phyloP scores from a whole-genome alignment of 768 basidiomycete genomes.

The Leccinum ochraceum region DNA sequence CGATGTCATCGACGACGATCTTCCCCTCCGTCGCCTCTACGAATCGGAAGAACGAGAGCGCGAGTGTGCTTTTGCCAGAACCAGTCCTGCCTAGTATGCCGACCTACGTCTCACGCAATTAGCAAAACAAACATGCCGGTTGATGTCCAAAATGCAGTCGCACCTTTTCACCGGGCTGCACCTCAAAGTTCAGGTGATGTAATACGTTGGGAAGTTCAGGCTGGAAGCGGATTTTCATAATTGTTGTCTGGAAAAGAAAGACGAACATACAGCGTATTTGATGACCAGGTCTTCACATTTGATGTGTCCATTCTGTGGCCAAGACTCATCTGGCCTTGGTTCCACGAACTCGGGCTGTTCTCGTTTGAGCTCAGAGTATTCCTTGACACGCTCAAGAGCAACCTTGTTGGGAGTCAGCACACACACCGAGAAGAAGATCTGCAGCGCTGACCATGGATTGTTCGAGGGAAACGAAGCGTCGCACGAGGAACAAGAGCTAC shows the following conservation, averaged over 20 bases:
- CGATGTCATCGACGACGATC: constrained; percentile 75
- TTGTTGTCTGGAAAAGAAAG: constrained; percentile 5
- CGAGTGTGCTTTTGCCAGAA: constrained; percentile 80
- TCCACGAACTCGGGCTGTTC: constrained; percentile 87
- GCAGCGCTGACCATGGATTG: constrained; percentile 77
- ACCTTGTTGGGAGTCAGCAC: constrained; percentile 45
- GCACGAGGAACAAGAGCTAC: constrained; percentile 66
- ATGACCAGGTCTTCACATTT: constrained; percentile 75
- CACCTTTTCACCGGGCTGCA: constrained; percentile 77
- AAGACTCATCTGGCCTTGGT: constrained; percentile 75
- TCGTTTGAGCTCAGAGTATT: constrained; percentile 76
- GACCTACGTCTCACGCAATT: constrained; percentile 39
- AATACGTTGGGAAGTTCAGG: constrained; percentile 87
- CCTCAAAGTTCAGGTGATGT: constrained; percentile 73
- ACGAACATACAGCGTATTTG: constrained; percentile 64
- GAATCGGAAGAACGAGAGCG: constrained; percentile 85
- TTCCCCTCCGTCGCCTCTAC: constrained; percentile 82
- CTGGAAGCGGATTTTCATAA: constrained; percentile 37
- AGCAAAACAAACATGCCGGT: background rate
- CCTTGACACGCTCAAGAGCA: constrained; percentile 86
- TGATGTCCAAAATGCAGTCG: background rate
- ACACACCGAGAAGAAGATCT: background rate
- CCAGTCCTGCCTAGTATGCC: constrained; percentile 72
- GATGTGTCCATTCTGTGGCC: constrained; percentile 75
- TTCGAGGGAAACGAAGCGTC: constrained; percentile 84